phyloP scores from a whole-genome alignment of 75 land plant species.

The Cryptomeria japonica region DNA sequence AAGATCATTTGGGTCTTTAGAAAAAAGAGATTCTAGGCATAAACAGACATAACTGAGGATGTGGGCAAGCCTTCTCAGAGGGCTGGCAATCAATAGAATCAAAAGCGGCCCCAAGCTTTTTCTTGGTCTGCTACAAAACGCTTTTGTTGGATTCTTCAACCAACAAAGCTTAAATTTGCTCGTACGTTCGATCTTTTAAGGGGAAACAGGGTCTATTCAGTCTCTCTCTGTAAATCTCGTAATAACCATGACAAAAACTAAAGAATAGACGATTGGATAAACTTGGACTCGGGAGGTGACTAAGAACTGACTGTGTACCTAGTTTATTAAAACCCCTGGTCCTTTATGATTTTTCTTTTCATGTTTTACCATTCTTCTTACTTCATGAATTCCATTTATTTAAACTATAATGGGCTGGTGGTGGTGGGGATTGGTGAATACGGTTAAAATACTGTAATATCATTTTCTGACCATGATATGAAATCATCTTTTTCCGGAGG shows the following conservation, averaged over 20 bases:
- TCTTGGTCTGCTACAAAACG: background rate
- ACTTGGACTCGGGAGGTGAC: background rate
- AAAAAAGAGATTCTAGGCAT: background rate
- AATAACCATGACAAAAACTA: background rate
- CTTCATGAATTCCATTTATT: background rate
- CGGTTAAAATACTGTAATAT: background rate
- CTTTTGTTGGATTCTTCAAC: conserved; percentile 2
- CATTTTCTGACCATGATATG: background rate
- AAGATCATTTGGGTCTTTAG: background rate
- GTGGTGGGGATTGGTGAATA: background rate
- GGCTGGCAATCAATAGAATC: background rate
- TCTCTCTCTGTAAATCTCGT: background rate
- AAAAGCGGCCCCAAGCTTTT: background rate
- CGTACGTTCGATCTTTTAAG: background rate
- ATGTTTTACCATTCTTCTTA: background rate
- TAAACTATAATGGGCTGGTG: background rate
- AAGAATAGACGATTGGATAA: background rate
- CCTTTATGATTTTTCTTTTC: background rate
- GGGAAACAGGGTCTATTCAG: conserved; percentile 1
- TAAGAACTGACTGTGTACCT: background rate
- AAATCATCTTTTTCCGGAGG: background rate
- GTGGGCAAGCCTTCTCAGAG: background rate
- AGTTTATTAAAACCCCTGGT: background rate
- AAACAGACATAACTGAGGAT: background rate
- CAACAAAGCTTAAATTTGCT: background rate